These are phyloP conservation scores for Xylaria sp. DNA, from an alignment of 2,329 filamentous ascomycete genomes.

Conservation along the genomic window DNA sequence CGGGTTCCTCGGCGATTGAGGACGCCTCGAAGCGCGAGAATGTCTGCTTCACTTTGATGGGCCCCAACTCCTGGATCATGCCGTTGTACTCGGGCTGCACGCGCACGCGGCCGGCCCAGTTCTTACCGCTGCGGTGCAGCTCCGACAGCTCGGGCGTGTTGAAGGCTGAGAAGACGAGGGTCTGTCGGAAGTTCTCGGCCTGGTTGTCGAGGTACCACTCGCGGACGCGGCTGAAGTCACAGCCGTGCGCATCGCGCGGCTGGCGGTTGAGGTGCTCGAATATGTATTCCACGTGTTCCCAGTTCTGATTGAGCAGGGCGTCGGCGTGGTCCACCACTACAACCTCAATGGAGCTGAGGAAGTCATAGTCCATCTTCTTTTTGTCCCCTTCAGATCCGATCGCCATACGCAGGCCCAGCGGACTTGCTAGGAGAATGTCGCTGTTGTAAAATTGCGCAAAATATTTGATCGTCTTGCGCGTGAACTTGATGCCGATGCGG, in stretches of 20 bases:
- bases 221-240: slow-evolving; percentile 90
- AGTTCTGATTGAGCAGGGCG: slow-evolving; percentile 96
- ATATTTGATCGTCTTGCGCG: slow-evolving; percentile 92
- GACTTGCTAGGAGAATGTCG: slow-evolving; percentile 92
- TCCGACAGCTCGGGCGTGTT: slow-evolving; percentile 89
- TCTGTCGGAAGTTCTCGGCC: slow-evolving; percentile 84
- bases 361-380: slow-evolving; percentile 82
- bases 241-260: slow-evolving; percentile 88
- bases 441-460: slow-evolving; percentile 97
- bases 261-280: slow-evolving; percentile 92
- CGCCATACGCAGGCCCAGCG: slow-evolving; percentile 87
- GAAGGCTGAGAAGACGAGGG: slow-evolving; percentile 82
- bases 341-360: slow-evolving; percentile 92
- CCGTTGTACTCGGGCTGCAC: slow-evolving; percentile 76
- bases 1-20: slow-evolving; percentile 79
- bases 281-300: slow-evolving; percentile 94
- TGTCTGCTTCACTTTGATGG: slow-evolving; percentile 81
- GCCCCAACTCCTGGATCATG: slow-evolving; percentile 75
- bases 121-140: slow-evolving; percentile 81
- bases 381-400: slow-evolving; percentile 80
- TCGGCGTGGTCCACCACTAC: slow-evolving; percentile 92
- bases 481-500: slow-evolving; percentile 94
- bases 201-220: slow-evolving; percentile 94
- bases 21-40: slow-evolving; percentile 86
- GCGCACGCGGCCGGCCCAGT: slow-evolving; percentile 82